Evolutionary conservation across 306 rosid species (phyloP).

Genomic region (Castanospermum australe): DNA sequence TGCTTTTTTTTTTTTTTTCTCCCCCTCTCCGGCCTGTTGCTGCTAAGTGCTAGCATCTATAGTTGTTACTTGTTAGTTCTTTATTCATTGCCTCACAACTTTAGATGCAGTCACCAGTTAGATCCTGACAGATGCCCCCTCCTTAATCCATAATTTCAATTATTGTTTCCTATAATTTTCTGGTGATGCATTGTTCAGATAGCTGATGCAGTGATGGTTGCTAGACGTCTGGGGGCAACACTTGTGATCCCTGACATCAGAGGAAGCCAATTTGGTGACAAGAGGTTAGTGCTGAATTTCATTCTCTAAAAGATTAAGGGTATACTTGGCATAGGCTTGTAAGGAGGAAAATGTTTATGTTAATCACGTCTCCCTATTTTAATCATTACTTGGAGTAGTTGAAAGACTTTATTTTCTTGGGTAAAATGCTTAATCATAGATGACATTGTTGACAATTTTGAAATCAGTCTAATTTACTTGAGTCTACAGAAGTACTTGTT

Average conservation of each 20-base stretch:
- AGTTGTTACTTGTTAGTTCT: not conserved
- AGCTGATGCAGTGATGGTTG: slow-evolving; percentile 89
- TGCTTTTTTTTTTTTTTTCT: not conserved
- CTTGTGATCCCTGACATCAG: slow-evolving; percentile 93
- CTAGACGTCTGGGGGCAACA: slow-evolving; percentile 89
- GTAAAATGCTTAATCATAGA: slow-evolving; percentile 18
- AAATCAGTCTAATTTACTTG: not conserved
- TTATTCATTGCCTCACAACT: not conserved
- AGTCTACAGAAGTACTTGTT: not conserved
- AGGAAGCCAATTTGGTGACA: slow-evolving; percentile 94
- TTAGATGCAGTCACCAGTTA: not conserved
- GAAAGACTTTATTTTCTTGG: not conserved
- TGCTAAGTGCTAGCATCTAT: not conserved
- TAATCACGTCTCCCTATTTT: not conserved
- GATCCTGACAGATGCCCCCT: not conserved
- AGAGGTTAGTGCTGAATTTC: slow-evolving; percentile 59
- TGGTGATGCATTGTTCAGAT: slow-evolving; percentile 50
- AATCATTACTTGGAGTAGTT: not conserved
- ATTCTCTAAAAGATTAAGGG: not conserved
- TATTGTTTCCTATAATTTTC: slow-evolving; percentile 4
- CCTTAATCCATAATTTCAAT: not conserved
- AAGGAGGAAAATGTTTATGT: not conserved
- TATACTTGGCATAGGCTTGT: not conserved
- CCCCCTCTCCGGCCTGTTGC: not conserved
- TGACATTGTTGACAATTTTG: not conserved